phyloP scores from a whole-genome alignment of 2,329 filamentous ascomycete species.

The Cladophialophora exuberans region DNA sequence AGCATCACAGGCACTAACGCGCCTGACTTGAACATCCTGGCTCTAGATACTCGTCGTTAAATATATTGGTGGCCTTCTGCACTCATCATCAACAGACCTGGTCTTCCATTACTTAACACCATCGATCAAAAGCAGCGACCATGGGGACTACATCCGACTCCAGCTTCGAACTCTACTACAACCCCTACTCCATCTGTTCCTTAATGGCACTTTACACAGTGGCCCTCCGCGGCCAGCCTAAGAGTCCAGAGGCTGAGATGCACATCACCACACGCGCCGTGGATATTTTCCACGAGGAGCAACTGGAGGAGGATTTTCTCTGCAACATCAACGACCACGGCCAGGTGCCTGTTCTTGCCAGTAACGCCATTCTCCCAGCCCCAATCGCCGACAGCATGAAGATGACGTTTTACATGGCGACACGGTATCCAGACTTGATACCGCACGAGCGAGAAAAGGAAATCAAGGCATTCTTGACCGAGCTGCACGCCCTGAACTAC shows the following conservation, averaged over 20 bases:
- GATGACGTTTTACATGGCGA: neutral
- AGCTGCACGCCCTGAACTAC: neutral
- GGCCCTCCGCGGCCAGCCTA: neutral
- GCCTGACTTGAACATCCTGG: too few relatives aligned
- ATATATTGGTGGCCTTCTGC: too few relatives aligned
- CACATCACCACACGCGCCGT: neutral
- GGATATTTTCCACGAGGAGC: slow-evolving; percentile 15
- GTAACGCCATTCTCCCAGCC: neutral
- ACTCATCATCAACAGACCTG: too few relatives aligned
- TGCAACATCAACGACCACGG: slow-evolving; percentile 9
- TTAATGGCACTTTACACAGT: slow-evolving; percentile 11
- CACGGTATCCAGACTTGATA: neutral
- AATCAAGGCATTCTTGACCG: neutral
- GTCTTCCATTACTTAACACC: too few relatives aligned
- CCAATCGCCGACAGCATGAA: neutral
- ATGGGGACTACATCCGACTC: too few relatives aligned
- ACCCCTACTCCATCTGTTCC: slow-evolving; percentile 15
- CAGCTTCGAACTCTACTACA: too few relatives aligned
- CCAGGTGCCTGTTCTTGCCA: slow-evolving; percentile 1
- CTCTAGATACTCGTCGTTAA: too few relatives aligned
- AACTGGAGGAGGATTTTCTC: slow-evolving; percentile 8
- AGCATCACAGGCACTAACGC: too few relatives aligned
- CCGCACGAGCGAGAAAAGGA: neutral
- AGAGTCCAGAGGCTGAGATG: neutral
- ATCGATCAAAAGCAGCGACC: too few relatives aligned